Percentiles rank a stretch among this genome's conserved stretches.
These are phyloP conservation scores for Leucosporidium creatinivorum DNA, from an alignment of 768 basidiomycete species.

Conservation along the genomic window DNA sequence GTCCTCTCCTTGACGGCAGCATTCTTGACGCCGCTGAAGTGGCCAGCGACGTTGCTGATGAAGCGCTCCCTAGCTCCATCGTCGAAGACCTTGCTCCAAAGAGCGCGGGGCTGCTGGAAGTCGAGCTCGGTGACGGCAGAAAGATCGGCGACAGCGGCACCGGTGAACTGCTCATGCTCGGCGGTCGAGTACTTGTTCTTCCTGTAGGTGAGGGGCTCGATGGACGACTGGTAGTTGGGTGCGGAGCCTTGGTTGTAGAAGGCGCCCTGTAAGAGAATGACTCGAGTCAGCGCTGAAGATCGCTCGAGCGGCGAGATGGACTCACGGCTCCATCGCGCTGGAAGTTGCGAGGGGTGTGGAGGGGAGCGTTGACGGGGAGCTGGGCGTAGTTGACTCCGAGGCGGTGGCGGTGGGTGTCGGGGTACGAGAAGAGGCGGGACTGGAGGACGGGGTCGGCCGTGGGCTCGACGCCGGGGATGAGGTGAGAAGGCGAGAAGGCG, in stretches of 20 bases:
- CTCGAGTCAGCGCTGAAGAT: not conserved
- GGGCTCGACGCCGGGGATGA: constrained; percentile 79
- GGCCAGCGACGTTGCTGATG: constrained; percentile 44
- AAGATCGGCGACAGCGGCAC: constrained; percentile 49
- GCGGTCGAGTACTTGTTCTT: constrained; percentile 34
- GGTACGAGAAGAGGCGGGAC: constrained; percentile 88
- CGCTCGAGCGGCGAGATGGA: constrained; percentile 41
- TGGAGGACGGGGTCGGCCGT: constrained; percentile 89
- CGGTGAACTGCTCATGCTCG: constrained; percentile 69
- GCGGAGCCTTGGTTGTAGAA: constrained; percentile 66
- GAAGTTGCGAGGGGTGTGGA: constrained; percentile 74
- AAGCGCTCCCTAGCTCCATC: constrained; percentile 40
- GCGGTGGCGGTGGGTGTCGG: constrained; percentile 44
- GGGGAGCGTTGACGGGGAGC: constrained; percentile 76
- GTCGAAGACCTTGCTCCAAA: constrained; percentile 44
- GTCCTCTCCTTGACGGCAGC: constrained; percentile 40
- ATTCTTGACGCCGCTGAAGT: constrained; percentile 39
- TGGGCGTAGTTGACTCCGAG: constrained; percentile 52
- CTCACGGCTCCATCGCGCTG: constrained; percentile 64
- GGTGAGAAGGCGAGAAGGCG: constrained; percentile 83
- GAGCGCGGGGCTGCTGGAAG: constrained; percentile 41
- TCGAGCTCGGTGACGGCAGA: constrained; percentile 64
- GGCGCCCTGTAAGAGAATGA: not conserved
- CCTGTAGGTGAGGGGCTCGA: constrained; percentile 63
- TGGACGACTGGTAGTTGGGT: constrained; percentile 78